Evolutionary conservation across 2,329 filamentous ascomycete genomes (phyloP).

Genomic region (Sporothrix variecibatus): DNA sequence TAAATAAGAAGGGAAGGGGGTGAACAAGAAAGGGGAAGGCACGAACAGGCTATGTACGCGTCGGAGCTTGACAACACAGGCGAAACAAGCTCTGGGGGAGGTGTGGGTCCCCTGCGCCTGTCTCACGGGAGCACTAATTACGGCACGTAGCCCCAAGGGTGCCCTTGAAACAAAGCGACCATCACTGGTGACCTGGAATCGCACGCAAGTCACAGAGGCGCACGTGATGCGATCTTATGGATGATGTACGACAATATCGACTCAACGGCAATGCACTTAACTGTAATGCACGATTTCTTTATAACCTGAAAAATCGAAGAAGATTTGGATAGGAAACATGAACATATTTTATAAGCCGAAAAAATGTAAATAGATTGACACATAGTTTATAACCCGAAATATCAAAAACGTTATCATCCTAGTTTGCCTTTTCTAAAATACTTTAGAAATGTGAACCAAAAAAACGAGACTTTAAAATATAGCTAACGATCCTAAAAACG

Average conservation of each 20-base stretch:
- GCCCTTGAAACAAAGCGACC: neutral
- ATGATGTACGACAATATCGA: neutral
- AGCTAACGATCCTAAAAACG: constrained; percentile 3
- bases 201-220: neutral
- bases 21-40: constrained; percentile 7
- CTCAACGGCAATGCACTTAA: neutral
- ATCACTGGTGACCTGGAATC: neutral
- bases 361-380: neutral
- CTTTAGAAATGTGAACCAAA: neutral
- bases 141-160: neutral
- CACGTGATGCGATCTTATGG: neutral
- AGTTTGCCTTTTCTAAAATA: neutral
- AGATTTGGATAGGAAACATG: neutral
- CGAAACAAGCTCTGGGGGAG: constrained; percentile 20
- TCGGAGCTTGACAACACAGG: constrained; percentile 24
- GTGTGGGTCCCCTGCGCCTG: constrained; percentile 11
- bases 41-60: constrained; percentile 9
- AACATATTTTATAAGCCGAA: too few relatives aligned
- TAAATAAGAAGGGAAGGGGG: constrained; percentile 6
- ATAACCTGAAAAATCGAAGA: neutral
- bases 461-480: neutral
- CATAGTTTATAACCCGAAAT: neutral
- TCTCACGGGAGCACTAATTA: constrained; percentile 14
- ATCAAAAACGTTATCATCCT: neutral
- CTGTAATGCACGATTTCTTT: neutral